Evolutionary conservation across 2,329 filamentous ascomycete genomes (phyloP).

Genomic region (Byssothecium circinans): DNA sequence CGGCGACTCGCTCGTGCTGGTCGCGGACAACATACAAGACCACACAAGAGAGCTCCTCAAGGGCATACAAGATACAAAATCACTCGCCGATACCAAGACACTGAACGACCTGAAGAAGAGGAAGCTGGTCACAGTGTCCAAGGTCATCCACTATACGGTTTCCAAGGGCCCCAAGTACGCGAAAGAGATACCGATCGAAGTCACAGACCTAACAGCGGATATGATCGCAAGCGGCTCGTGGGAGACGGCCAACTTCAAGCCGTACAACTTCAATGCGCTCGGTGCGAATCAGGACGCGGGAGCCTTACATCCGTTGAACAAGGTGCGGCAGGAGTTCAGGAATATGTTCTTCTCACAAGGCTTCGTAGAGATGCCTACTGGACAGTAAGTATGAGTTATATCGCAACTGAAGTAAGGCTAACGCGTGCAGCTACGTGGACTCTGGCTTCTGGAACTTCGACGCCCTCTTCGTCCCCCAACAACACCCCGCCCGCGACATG

Average conservation of each 20-base stretch:
- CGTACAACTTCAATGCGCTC: slow-evolving; percentile 75
- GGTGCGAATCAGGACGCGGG: slow-evolving; percentile 62
- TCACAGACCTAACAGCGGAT: slow-evolving; percentile 91
- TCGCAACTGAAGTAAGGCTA: too few relatives aligned
- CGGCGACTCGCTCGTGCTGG: slow-evolving; percentile 57
- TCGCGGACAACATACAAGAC: slow-evolving; percentile 75
- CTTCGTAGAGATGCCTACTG: slow-evolving; percentile 97
- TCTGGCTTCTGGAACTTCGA: slow-evolving; percentile 99
- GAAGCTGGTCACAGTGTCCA: slow-evolving; percentile 82
- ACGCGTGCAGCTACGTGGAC: slow-evolving; percentile 71
- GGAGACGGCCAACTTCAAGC: slow-evolving; percentile 89
- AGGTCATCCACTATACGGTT: slow-evolving; percentile 82
- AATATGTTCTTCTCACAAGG: slow-evolving; percentile 99
- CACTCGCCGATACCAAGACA: slow-evolving; percentile 72
- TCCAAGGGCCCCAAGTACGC: slow-evolving; percentile 86
- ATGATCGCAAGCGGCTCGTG: slow-evolving; percentile 87
- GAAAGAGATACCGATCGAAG: slow-evolving; percentile 84
- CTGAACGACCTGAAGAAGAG: slow-evolving; percentile 85
- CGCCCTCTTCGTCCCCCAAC: slow-evolving; percentile 92
- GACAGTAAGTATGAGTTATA: slow-evolving; percentile 62
- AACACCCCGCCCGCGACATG: slow-evolving; percentile 94
- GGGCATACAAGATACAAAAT: slow-evolving; percentile 69
- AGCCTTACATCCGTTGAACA: slow-evolving; percentile 68
- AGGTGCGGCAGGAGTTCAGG: slow-evolving; percentile 92
- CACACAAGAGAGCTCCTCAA: slow-evolving; percentile 74